A percentile compares a stretch with the other conserved stretches of the same genome.
phyloP scores from a whole-genome alignment of 257 asterid species.

The Solanum medicagineum region DNA sequence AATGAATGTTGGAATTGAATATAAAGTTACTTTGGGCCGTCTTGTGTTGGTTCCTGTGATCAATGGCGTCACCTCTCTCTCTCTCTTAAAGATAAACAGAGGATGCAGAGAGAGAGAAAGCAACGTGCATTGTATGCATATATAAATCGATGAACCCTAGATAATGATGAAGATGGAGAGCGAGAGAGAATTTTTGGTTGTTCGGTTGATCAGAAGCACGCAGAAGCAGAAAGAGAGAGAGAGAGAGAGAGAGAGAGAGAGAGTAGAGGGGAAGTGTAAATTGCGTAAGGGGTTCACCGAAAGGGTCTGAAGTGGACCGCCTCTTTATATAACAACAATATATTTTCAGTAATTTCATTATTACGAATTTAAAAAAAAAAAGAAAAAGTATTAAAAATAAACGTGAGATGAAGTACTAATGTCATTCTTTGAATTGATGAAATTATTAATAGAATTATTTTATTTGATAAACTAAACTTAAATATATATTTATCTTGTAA shows the following conservation, averaged over 20 bases:
- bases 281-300: background rate
- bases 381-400: no score
- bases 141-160: background rate
- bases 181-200: background rate
- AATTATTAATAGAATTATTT: no score
- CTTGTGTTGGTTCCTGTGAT: background rate
- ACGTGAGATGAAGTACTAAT: no score
- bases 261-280: background rate
- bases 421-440: no score
- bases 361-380: no score
- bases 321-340: background rate
- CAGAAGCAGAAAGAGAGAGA: background rate
- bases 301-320: background rate
- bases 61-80: background rate
- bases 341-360: no score
- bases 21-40: background rate
- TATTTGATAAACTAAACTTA: no score
- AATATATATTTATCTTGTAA: no score
- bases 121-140: background rate
- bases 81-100: background rate
- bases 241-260: background rate
- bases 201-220: background rate
- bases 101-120: background rate
- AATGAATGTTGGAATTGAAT: background rate
- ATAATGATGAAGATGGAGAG: background rate